These are phyloP conservation scores for Diaporthe sp. DNA, from an alignment of 2,329 filamentous ascomycete species.

Conservation along the genomic window DNA sequence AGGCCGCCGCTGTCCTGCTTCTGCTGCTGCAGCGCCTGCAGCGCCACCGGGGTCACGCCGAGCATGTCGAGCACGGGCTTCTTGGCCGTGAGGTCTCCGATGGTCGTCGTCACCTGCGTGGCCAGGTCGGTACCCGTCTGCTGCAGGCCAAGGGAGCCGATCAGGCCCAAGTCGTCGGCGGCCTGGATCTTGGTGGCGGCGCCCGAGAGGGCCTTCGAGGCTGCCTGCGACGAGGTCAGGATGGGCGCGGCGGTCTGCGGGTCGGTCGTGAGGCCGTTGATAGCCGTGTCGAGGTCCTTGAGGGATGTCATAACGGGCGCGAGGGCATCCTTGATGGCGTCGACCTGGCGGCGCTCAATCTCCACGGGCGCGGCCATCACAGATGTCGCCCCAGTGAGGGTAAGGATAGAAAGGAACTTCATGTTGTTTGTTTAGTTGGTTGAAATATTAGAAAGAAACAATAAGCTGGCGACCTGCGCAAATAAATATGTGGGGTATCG, in stretches of 20 bases:
- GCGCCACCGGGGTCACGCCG: constrained; percentile 31
- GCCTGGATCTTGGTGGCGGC: constrained; percentile 33
- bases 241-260: constrained; percentile 29
- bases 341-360: constrained; percentile 23
- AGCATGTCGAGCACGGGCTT: constrained; percentile 34
- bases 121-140: constrained; percentile 35
- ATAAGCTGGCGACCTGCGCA: constrained; percentile 31
- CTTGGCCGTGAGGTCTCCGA: constrained; percentile 34
- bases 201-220: constrained; percentile 24
- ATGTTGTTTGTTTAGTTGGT: background rate
- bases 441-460: background rate
- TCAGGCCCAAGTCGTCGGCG: constrained; percentile 22
- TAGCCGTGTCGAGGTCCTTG: constrained; percentile 34
- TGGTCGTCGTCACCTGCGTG: constrained; percentile 35
- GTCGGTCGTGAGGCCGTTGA: constrained; percentile 34
- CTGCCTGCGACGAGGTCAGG: constrained; percentile 23
- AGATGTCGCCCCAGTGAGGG: constrained; percentile 9
- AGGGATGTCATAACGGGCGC: constrained; percentile 35
- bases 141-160: constrained; percentile 47
- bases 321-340: constrained; percentile 31
- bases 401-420: constrained; percentile 20
- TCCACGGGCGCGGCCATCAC: constrained; percentile 16
- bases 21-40: constrained; percentile 25
- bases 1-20: constrained; percentile 22
- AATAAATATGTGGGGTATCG: constrained; percentile 12